Evolutionary conservation across 305 asterid species (phyloP).

Genomic region (Fraxinus nigra): DNA sequence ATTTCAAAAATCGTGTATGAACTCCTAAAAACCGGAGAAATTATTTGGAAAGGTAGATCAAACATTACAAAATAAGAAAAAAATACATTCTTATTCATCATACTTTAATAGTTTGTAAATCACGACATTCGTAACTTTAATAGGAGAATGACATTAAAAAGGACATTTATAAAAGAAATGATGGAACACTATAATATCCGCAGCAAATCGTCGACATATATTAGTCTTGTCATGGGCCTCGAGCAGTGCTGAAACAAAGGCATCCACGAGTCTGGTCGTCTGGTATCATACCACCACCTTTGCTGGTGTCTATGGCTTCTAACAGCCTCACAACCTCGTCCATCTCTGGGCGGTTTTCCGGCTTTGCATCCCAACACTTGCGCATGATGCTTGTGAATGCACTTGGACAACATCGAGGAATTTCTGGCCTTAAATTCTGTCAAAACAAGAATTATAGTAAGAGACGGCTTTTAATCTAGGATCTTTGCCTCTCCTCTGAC

Average conservation of each 20-base stretch:
- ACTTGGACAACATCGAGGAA: constrained; percentile 46
- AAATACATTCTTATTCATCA: background rate
- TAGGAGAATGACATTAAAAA: background rate
- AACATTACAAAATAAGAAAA: background rate
- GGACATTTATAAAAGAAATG: background rate
- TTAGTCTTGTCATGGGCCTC: constrained; percentile 32
- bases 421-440: constrained; percentile 41
- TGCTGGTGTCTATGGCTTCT: constrained; percentile 43
- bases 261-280: constrained; percentile 33
- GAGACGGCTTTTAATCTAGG: background rate
- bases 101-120: background rate
- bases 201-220: background rate
- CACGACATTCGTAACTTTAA: background rate
- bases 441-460: background rate
- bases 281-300: constrained; percentile 49
- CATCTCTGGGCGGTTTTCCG: constrained; percentile 39
- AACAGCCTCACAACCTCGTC: constrained; percentile 40
- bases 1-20: background rate
- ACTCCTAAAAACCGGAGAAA: background rate
- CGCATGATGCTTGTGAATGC: constrained; percentile 40
- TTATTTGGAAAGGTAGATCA: background rate
- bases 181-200: background rate
- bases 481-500: background rate
- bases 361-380: constrained; percentile 40
- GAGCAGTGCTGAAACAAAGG: constrained; percentile 27